Percentiles rank a stretch among this genome's conserved stretches.
Conservation (phyloP, 352 stramenopile genomes). For the Phytopythium montanum region DNA sequence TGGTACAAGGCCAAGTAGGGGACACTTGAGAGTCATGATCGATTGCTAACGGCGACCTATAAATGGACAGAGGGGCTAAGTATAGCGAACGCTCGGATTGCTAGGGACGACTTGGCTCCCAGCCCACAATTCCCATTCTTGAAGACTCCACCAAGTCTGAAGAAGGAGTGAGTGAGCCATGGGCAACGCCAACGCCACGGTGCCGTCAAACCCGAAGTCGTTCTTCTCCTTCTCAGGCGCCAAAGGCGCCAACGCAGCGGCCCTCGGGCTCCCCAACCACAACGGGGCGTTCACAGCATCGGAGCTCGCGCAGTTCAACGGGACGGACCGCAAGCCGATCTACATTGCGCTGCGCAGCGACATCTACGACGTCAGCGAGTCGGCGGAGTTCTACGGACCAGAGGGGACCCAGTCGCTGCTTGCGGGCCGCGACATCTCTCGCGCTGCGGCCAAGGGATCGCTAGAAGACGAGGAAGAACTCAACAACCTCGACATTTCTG, state of each 20-base stretch:
- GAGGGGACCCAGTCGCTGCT: slow-evolving; percentile 96
- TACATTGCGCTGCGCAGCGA: slow-evolving; percentile 95
- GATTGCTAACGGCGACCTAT: neutral
- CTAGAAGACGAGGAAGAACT: slow-evolving; percentile 91
- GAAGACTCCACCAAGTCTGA: neutral
- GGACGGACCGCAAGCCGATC: slow-evolving; percentile 73
- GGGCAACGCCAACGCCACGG: slow-evolving; percentile 28
- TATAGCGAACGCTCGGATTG: neutral
- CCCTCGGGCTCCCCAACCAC: slow-evolving; percentile 7
- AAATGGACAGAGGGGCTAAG: neutral
- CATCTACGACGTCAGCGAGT: slow-evolving; percentile 96
- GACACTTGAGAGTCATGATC: too few species aligned
- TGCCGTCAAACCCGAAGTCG: slow-evolving; percentile 19
- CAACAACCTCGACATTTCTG: slow-evolving; percentile 75
- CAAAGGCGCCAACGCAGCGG: neutral
- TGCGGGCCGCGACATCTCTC: slow-evolving; percentile 92
- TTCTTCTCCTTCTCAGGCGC: slow-evolving; percentile 10
- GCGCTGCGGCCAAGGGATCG: slow-evolving; percentile 94
- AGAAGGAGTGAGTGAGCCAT: slow-evolving; percentile 6
- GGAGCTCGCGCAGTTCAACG: slow-evolving; percentile 86
- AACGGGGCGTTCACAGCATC: slow-evolving; percentile 62
- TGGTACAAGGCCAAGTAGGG: slow-evolving; percentile 99
- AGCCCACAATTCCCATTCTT: neutral
- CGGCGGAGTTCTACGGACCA: slow-evolving; percentile 95
- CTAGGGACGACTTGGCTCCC: neutral